These are phyloP conservation scores for Capsicum rhomboideum DNA, from an alignment of 257 asterid species.

Conservation along the genomic window DNA sequence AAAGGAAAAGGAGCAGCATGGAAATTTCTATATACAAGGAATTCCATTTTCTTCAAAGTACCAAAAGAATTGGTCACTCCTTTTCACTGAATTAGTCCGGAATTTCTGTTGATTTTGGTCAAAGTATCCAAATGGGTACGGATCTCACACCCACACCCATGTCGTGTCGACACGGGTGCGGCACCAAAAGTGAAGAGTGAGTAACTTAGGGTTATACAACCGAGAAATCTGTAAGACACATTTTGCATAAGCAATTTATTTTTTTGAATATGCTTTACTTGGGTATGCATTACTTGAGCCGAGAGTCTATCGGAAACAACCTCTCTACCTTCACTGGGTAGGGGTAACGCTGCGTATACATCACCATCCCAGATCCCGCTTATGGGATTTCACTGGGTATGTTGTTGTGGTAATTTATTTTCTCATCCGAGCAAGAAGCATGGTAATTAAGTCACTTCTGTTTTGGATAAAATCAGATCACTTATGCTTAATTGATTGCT, in stretches of 20 bases:
- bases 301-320: not conserved
- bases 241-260: not conserved
- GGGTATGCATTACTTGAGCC: not conserved
- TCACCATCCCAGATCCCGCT: not conserved
- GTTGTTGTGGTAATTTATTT: not conserved
- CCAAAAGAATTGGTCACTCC: too few species aligned
- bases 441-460: not conserved
- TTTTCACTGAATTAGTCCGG: too few species aligned
- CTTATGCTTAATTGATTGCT: not conserved
- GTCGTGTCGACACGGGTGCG: too few species aligned
- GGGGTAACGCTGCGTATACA: not conserved
- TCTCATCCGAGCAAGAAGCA: not conserved
- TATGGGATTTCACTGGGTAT: not conserved
- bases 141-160: too few species aligned
- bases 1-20: too few species aligned
- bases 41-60: too few species aligned
- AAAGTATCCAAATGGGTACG: too few species aligned
- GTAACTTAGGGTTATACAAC: not conserved
- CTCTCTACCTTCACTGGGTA: not conserved
- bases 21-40: too few species aligned
- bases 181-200: too few species aligned
- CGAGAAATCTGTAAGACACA: not conserved
- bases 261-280: not conserved
- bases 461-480: not conserved
- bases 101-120: too few species aligned